A percentile compares a stretch with the other conserved stretches of the same genome.
Evolutionary conservation across 2,329 filamentous ascomycete genomes (phyloP).

Genomic region (Xylariaceae sp.): DNA sequence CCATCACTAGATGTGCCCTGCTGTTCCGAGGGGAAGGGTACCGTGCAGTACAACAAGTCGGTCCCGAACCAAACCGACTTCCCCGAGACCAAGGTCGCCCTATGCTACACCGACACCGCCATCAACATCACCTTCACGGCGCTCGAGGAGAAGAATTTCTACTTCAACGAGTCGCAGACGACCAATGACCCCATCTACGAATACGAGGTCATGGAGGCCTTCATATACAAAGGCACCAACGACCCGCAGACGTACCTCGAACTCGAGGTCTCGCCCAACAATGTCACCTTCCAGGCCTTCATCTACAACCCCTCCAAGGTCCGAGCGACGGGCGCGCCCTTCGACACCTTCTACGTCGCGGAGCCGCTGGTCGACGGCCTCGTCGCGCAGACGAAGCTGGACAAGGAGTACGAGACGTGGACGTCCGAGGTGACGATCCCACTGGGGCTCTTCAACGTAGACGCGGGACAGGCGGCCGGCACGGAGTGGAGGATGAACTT

Average conservation of each 20-base stretch:
- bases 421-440: constrained; percentile 37
- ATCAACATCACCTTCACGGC: constrained; percentile 41
- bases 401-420: constrained; percentile 34
- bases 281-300: constrained; percentile 47
- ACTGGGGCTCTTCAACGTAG: constrained; percentile 46
- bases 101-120: constrained; percentile 40
- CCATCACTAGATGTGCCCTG: constrained; percentile 33
- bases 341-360: constrained; percentile 39
- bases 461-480: constrained; percentile 35
- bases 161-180: constrained; percentile 36
- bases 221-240: constrained; percentile 40
- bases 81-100: constrained; percentile 39
- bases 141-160: constrained; percentile 41
- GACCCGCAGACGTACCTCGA: constrained; percentile 47
- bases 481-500: constrained; percentile 51
- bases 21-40: constrained; percentile 31
- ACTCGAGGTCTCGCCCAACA: constrained; percentile 47
- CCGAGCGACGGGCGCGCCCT: constrained; percentile 34
- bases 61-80: constrained; percentile 38
- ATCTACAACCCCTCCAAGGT: constrained; percentile 47
- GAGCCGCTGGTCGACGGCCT: constrained; percentile 38
- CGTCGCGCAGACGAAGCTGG: constrained; percentile 34
- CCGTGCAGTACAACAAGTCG: constrained; percentile 35
- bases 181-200: constrained; percentile 44
- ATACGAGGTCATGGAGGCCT: constrained; percentile 49